Base-by-base conservation (phyloP, 2,329 filamentous ascomycete species). In the Fonsecaea pugnacius region DNA sequence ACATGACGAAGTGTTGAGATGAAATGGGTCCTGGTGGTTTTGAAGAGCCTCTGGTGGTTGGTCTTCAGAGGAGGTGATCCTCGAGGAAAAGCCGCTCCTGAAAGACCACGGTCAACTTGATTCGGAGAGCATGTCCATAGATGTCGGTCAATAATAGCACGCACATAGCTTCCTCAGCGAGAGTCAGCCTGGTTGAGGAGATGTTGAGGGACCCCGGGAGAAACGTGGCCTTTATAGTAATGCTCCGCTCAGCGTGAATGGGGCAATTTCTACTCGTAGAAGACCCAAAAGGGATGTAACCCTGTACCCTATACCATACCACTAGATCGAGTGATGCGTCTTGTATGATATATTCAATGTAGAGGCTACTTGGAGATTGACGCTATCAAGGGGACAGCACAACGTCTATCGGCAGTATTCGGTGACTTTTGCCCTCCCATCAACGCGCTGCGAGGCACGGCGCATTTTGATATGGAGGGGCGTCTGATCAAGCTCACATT, bases 1-100 rank as follows among this genome's bases (percentile, higher is more conserved):
- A 52, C 62, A 64, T 64, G 18, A 4, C 52, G 32, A 24, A 21
- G n/a, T 30, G 27, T 14, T 51, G 18, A 21, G 16, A 4, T 8
- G 32, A n/a, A 7, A 18, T 14, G 5, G n/a, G n/a, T 30, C n/a
- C 18, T 48, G 43, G 43, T 27, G 43, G 43, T 48, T 48, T 4
- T 9, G 40, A 27, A 21, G 9, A 4, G 21, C 9, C 43, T 27
- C 12, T 48, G 43, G 4, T 14, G 21, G 7, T 27, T 14, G 21
- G 43, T 6, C 16, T 9, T 27, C 16, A 21, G 24, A 10, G 9
- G 43, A 12, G 3, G 43, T 48, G 18, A 27, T 24, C 21, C 43
- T 27, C 43, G 14, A 12, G 18, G 12, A 12, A 48, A 10, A 6
- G 14, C 18, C 9, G 43, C 9, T 4, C 5, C 21, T 12, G 14